Conservation (phyloP, 495 filamentous ascomycete genomes). For the Xylaria flabelliformis region DNA sequence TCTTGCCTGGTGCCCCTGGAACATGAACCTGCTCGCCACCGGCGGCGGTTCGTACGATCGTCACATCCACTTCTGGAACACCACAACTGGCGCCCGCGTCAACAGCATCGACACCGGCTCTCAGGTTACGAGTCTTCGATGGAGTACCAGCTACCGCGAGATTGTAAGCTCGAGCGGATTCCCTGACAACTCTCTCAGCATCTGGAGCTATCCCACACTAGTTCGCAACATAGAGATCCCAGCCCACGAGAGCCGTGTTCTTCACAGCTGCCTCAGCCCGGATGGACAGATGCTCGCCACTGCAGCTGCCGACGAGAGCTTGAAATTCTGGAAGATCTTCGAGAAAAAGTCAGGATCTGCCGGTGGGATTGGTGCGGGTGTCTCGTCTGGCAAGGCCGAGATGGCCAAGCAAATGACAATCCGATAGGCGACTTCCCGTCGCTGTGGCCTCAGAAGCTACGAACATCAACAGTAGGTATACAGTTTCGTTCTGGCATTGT, state of each 20-base stretch:
- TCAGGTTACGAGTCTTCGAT: conserved; percentile 92
- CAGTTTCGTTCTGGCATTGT: conserved; percentile 48
- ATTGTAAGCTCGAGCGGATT: conserved; percentile 96
- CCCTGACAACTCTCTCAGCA: conserved; percentile 97
- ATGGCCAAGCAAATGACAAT: conserved; percentile 98
- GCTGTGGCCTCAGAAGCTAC: conserved; percentile 30
- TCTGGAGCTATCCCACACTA: conserved; percentile 97
- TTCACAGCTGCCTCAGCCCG: conserved; percentile 93
- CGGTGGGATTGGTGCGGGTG: conserved; percentile 63
- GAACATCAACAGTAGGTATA: conserved; percentile 56
- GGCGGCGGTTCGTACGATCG: conserved; percentile 95
- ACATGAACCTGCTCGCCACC: conserved; percentile 93
- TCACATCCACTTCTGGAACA: conserved; percentile 99
- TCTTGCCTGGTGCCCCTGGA: conserved; percentile 98
- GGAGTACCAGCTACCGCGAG: conserved; percentile 96
- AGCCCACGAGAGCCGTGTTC: conserved; percentile 95
- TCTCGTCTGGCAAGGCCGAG: conserved; percentile 61
- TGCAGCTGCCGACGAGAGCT: conserved; percentile 90
- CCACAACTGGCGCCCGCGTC: conserved; percentile 92
- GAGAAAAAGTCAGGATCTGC: conserved; percentile 89
- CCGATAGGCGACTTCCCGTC: conserved; percentile 61
- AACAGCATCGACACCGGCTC: conserved; percentile 99
- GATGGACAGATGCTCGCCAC: conserved; percentile 98
- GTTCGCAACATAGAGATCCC: conserved; percentile 98
- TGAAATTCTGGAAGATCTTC: conserved; percentile 99